Conservation (phyloP, 2,329 filamentous ascomycete genomes). For the Fonsecaea pugnacius region DNA sequence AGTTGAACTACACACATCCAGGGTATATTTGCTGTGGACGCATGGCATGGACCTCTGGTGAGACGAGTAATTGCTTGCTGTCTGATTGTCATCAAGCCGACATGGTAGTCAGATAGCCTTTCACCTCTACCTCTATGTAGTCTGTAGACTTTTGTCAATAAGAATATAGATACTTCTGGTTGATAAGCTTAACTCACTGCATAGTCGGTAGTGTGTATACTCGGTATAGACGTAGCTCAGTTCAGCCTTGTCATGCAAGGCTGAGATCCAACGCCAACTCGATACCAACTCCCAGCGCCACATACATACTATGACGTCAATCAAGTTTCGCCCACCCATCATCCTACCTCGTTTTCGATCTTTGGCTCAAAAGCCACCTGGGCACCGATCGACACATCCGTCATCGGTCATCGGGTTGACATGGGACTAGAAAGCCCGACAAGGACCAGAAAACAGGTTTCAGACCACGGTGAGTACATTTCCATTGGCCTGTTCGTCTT, state of each 20-base stretch:
- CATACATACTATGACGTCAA: slow-evolving; percentile 14
- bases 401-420: slow-evolving; percentile 22
- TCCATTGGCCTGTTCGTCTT: background rate
- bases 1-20: background rate
- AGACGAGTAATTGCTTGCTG: background rate
- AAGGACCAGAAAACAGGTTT: slow-evolving; percentile 23
- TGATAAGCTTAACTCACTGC: background rate
- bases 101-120: slow-evolving; percentile 6
- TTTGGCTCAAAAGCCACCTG: background rate
- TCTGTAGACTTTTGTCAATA: background rate
- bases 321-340: background rate
- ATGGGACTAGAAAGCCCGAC: background rate
- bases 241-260: background rate
- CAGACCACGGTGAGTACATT: background rate
- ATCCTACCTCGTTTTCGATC: background rate
- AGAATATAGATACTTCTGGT: slow-evolving; percentile 1
- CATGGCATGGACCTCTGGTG: slow-evolving; percentile 1
- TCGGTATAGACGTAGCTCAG: background rate
- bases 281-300: background rate
- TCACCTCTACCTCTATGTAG: background rate
- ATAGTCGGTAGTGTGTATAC: background rate
- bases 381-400: slow-evolving; percentile 9
- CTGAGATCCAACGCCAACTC: slow-evolving; percentile 8
- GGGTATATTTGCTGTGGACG: slow-evolving; percentile 16
- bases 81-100: slow-evolving; percentile 1